phyloP scores from a whole-genome alignment of 441 rosid genomes.

The Corymbia calophylla region DNA sequence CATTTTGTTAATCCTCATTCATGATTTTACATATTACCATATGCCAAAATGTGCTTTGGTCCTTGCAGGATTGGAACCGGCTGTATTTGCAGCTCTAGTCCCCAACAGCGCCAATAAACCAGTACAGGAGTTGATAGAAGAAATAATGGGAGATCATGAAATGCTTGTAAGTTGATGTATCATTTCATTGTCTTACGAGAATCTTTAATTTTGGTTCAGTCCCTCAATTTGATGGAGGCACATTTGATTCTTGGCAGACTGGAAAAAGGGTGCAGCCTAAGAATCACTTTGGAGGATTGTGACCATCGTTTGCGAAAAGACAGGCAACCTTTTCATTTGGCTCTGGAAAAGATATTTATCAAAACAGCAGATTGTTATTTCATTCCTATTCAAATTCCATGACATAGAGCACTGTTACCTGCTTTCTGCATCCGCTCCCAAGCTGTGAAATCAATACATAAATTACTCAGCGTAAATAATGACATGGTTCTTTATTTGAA shows the following conservation, averaged over 20 bases:
- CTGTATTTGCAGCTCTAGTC: conserved; percentile 80
- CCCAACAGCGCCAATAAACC: conserved; percentile 75
- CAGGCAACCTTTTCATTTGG: neutral
- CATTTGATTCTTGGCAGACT: conserved; percentile 30
- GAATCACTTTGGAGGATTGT: neutral
- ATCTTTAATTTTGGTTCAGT: neutral
- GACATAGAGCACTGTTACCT: neutral
- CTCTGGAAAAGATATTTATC: neutral
- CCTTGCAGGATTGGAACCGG: conserved; percentile 57
- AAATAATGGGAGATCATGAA: conserved; percentile 90
- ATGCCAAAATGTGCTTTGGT: neutral
- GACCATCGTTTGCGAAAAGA: neutral
- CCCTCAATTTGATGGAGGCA: neutral
- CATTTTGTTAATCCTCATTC: neutral
- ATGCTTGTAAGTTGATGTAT: conserved; percentile 47
- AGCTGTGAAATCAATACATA: neutral
- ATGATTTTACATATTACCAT: neutral
- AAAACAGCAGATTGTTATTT: neutral
- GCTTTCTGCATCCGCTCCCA: neutral
- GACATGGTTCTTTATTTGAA: neutral
- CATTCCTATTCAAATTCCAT: neutral
- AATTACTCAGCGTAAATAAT: neutral
- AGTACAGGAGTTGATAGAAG: conserved; percentile 57
- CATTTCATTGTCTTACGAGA: neutral
- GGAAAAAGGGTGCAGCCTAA: conserved; percentile 18